phyloP scores from a whole-genome alignment of 768 basidiomycete species.

The Hygrophorus russula region DNA sequence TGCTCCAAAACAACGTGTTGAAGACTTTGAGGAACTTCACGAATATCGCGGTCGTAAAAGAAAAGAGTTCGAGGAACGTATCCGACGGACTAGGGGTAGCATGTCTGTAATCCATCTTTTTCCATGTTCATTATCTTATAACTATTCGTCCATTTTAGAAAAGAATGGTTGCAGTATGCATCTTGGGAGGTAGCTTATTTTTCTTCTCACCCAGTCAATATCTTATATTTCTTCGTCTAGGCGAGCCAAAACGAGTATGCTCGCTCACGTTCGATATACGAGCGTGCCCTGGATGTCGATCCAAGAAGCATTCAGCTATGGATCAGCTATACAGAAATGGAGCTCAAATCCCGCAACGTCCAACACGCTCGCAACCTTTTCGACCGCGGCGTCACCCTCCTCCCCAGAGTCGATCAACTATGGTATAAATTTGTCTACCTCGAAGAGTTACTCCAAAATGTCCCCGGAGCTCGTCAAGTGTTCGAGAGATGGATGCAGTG shows the following conservation, averaged over 20 bases:
- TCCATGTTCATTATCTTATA: neutral
- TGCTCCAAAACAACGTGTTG: slow-evolving; percentile 90
- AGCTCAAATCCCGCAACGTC: slow-evolving; percentile 95
- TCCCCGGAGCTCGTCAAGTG: slow-evolving; percentile 92
- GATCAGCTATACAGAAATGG: slow-evolving; percentile 94
- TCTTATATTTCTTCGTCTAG: slow-evolving; percentile 11
- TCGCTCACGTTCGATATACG: slow-evolving; percentile 89
- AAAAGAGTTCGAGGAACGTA: slow-evolving; percentile 90
- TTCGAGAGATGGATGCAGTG: slow-evolving; percentile 99
- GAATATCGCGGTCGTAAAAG: slow-evolving; percentile 90
- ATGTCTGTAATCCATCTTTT: slow-evolving; percentile 38
- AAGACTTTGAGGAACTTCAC: slow-evolving; percentile 87
- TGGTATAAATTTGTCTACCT: slow-evolving; percentile 99
- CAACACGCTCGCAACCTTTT: slow-evolving; percentile 95
- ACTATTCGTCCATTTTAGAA: slow-evolving; percentile 28
- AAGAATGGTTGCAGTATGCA: slow-evolving; percentile 81
- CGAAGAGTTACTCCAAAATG: slow-evolving; percentile 92
- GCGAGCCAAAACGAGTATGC: slow-evolving; percentile 96
- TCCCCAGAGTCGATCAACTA: slow-evolving; percentile 91
- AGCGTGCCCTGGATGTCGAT: slow-evolving; percentile 95
- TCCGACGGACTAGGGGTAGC: slow-evolving; percentile 66
- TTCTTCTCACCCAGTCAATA: slow-evolving; percentile 10
- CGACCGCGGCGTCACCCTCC: slow-evolving; percentile 92
- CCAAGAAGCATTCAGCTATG: slow-evolving; percentile 83
- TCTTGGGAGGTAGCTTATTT: slow-evolving; percentile 58